Percentiles rank a stretch among this genome's conserved stretches.
Evolutionary conservation across 495 filamentous ascomycete species (phyloP).

Genomic region (Cercophora scortea): DNA sequence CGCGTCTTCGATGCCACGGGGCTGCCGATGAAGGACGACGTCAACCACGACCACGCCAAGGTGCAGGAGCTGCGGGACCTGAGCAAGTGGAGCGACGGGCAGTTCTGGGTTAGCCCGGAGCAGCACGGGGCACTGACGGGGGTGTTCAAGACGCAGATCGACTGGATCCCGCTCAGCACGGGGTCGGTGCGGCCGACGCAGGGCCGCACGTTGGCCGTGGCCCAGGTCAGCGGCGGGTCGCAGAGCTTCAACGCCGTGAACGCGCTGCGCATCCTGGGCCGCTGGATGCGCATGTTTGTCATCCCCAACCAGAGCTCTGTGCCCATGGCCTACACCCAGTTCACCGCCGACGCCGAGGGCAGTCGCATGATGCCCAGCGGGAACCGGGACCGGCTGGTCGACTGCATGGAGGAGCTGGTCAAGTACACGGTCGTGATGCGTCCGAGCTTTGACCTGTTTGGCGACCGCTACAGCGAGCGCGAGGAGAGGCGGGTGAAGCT

Average conservation of each 20-base stretch:
- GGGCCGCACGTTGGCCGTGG: conserved; percentile 57
- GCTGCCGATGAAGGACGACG: conserved; percentile 58
- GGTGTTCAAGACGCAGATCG: conserved; percentile 71
- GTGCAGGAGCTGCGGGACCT: conserved; percentile 60
- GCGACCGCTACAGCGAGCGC: conserved; percentile 54
- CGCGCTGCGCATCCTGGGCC: conserved; percentile 57
- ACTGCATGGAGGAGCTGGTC: conserved; percentile 74
- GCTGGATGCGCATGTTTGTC: conserved; percentile 74
- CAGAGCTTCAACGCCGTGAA: conserved; percentile 75
- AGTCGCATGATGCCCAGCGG: conserved; percentile 52
- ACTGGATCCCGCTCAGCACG: conserved; percentile 61
- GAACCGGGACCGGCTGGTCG: conserved; percentile 60
- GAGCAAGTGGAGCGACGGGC: conserved; percentile 60
- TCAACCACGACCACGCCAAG: conserved; percentile 48
- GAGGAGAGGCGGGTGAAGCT: conserved; percentile 28
- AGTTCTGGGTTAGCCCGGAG: conserved; percentile 62
- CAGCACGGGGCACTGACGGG: conserved; percentile 66
- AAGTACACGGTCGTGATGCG: conserved; percentile 65
- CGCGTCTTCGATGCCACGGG: conserved; percentile 55
- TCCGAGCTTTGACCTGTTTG: conserved; percentile 53
- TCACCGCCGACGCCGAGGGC: conserved; percentile 37
- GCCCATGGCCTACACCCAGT: conserved; percentile 58
- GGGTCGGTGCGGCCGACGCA: conserved; percentile 63
- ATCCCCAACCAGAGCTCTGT: conserved; percentile 65
- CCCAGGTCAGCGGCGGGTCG: conserved; percentile 58